phyloP scores from a whole-genome alignment of 768 basidiomycete species.

The Suillus variegatus region DNA sequence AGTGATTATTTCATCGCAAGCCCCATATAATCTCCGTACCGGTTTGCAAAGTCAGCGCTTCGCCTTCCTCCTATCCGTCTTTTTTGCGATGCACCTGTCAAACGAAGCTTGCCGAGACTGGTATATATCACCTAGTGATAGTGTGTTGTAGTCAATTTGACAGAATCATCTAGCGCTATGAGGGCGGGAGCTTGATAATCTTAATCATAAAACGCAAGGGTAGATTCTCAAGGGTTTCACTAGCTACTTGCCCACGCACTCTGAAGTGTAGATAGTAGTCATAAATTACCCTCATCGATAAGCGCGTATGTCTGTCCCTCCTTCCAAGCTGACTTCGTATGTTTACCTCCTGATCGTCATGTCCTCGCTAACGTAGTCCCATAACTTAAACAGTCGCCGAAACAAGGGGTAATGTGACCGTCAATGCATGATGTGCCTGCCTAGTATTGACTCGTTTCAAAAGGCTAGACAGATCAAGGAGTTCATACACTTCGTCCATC shows the following conservation, averaged over 20 bases:
- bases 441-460: not conserved
- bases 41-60: not conserved
- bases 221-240: not conserved
- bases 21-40: not conserved
- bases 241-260: not conserved
- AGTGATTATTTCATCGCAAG: not conserved
- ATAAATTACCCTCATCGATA: not conserved
- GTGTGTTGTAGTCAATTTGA: not conserved
- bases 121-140: not conserved
- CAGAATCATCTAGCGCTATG: not conserved
- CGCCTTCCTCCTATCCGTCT: constrained; percentile 1
- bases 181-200: constrained; percentile 3
- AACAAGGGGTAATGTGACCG: not conserved
- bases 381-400: not conserved
- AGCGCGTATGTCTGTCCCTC: not conserved
- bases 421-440: too few species aligned
- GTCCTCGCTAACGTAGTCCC: not conserved
- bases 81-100: not conserved
- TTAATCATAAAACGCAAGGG: not conserved
- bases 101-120: constrained; percentile 5
- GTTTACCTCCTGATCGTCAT: not conserved
- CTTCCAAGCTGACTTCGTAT: not conserved
- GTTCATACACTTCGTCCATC: not conserved
- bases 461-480: not conserved
- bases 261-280: not conserved